Evolutionary conservation across 805 yeast genomes (phyloP), one percentile per base, ranked within the genome.

Genomic region (Candida insectorum): DNA sequence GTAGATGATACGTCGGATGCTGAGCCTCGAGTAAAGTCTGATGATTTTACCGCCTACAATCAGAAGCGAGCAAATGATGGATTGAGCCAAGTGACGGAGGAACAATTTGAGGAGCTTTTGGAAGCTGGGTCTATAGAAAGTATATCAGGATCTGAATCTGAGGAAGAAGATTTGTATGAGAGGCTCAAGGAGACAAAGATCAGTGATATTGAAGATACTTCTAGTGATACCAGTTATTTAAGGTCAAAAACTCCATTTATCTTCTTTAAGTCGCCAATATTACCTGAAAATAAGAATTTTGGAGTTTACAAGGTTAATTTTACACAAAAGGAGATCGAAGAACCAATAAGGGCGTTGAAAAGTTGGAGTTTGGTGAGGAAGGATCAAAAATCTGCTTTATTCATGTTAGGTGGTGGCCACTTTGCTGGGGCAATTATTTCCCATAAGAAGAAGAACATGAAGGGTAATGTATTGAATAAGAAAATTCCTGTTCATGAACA

Each of bases 391-490:
- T 85, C 95, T 4, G 95, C 95, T 0, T 57, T 93, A 9, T 75
- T 93, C 45, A 86, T 93, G 96, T 75, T 93, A 33, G 97, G 97
- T 11, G 97, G 97, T 27, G 98, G 98, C 26, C 97, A 93, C 61
- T 93, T 93, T 65, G 96, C 97, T 0, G 98, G 93, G 13, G 96
- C 96, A 0, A 83, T 93, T 26, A 70, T 93, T 6, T 77, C 87
- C 2, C 97, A 89, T 50, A 67, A 67, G 30, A 81, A 75, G 16
- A 63, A 65, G 31, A 66, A 65, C 24, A 69, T 73, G 2, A 73
- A 72, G 43, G 86, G 87, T 2, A 77, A 77, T 41, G 63, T 67
- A 5, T 15, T 37, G 12, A 65, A 67, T 25, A 62, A 67, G 21
- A 62, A 58, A 30, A 74, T 65, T 33, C 69, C 73, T 10, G 52